These are phyloP conservation scores for Symbiotaphrina buchneri DNA, from an alignment of 495 filamentous ascomycete genomes.

Conservation along the genomic window DNA sequence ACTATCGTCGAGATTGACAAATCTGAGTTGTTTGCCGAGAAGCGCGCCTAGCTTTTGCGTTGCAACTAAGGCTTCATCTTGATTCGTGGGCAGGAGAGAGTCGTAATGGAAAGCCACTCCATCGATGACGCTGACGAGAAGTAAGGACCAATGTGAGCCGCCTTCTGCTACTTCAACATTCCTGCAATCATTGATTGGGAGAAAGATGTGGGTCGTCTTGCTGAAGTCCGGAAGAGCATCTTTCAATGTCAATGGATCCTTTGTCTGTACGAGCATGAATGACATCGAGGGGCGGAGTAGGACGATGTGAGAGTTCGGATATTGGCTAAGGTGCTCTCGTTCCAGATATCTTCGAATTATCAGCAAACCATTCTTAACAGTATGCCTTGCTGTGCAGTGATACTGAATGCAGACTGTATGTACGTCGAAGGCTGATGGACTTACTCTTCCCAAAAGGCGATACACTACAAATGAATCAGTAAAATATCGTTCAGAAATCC, in stretches of 20 bases:
- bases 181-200: constrained; percentile 80
- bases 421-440: constrained; percentile 9
- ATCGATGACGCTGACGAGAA: constrained; percentile 75
- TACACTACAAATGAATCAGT: constrained; percentile 28
- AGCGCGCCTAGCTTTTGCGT: constrained; percentile 36
- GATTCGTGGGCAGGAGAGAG: constrained; percentile 57
- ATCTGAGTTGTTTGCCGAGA: constrained; percentile 39
- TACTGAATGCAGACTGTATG: too few relatives aligned
- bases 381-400: constrained; percentile 5
- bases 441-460: constrained; percentile 97
- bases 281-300: constrained; percentile 87
- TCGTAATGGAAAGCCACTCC: constrained; percentile 94
- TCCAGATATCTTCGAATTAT: constrained; percentile 50
- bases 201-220: constrained; percentile 79
- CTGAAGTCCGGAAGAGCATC: constrained; percentile 59
- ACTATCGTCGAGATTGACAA: constrained; percentile 56
- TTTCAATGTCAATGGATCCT: constrained; percentile 49
- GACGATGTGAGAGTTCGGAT: constrained; percentile 62
- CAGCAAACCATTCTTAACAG: constrained; percentile 1
- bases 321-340: constrained; percentile 55
- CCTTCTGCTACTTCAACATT: constrained; percentile 60
- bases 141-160: constrained; percentile 85
- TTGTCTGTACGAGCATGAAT: constrained; percentile 73
- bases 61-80: constrained; percentile 41
- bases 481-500: constrained; percentile 5